Evolutionary conservation across 805 yeast species (phyloP), one percentile per base, ranked within the genome.

Genomic region (Blastobotrys parvus): DNA sequence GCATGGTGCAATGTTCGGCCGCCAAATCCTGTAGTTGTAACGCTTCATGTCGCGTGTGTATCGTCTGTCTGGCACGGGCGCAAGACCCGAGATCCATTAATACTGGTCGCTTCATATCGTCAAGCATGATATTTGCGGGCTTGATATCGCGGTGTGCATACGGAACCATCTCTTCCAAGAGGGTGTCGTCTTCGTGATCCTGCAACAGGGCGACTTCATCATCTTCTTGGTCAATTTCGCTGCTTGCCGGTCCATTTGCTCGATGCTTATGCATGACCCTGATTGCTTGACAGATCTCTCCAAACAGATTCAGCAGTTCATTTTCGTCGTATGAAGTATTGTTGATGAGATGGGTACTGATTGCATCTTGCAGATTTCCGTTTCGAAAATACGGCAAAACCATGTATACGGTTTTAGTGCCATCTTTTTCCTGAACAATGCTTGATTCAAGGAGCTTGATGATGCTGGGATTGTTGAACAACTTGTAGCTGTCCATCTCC

Each of bases 91-190:
- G 65, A 57, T 90, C 96, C 52, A 84, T 80, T 35, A 90, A 65
- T 5, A 89, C 87, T 0, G 94, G 94, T 11, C 73, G 59, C 2
- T 86, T 87, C 2, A 84, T 86, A 47, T 79, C 82, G 35, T 78
- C 73, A 3, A 88, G 64, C 89, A 89, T 81, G 15, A 88, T 75
- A 57, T 86, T 89, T 2, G 92, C 94, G 0, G 97, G 96, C 57
- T 86, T 89, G 44, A 89, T 65, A 59, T 89, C 96, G 44, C 88
- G 65, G 60, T 89, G 97, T 0, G 95, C 90, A 59, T 74, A 87
- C 3, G 90, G 82, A 43, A 20, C 45, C 51, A 5, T 47, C 48
- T 5, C 40, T 10, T 43, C 51, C 5, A 44, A 30, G 35, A 42
- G 36, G 43, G 48, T 39, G 50, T 56, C 46, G 19, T 56, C 63